Evolutionary conservation across 441 rosid species (phyloP), one percentile per base, ranked within the genome.

Genomic region (Corymbia calophylla): DNA sequence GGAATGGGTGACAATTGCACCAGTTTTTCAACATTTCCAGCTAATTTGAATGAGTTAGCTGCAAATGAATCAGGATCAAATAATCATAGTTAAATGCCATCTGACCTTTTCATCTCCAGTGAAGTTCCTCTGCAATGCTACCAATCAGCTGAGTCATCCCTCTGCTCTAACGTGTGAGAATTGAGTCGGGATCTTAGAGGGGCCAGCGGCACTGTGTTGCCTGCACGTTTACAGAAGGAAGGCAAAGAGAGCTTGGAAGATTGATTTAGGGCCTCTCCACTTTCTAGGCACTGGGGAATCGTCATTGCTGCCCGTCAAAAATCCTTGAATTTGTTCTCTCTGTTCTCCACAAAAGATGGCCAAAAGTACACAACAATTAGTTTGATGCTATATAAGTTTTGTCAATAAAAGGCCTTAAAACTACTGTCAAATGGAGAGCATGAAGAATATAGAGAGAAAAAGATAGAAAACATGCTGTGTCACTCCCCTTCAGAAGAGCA

Each of bases 161-260:
- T 53, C 81, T 73, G 89, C 56, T 35, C 81, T 66, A 53, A 53
- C 21, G 12, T 70, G 77, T 58, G 88, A 86, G 32, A 84, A 62
- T 35, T 81, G 89, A 90, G 86, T 49, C 44, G 25, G 13, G 89
- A 29, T 39, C 82, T 39, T 73, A 21, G 82, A 11, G 48, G 82
- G 55, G 87, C 90, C 77, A 47, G 87, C 85, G 81, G 90, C 53
- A 80, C 58, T 90, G 81, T 54, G 89, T 88, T 92, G 68, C 80
- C 53, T 88, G 56, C 87, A 68, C 73, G 62, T 70, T 95, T 93
- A 97, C 87, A 96, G 94, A 90, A 97, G 97, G 91, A 96, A 94
- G 17, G 99, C 93, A 92, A 95, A 94, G 31, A 97, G 88, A 53
- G 96, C 94, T 93, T 96, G 97, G 88, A 97, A 93, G 87, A 96